Conservation (phyloP, 1,284 basidiomycete species). For the Cystobasidium sp. region DNA sequence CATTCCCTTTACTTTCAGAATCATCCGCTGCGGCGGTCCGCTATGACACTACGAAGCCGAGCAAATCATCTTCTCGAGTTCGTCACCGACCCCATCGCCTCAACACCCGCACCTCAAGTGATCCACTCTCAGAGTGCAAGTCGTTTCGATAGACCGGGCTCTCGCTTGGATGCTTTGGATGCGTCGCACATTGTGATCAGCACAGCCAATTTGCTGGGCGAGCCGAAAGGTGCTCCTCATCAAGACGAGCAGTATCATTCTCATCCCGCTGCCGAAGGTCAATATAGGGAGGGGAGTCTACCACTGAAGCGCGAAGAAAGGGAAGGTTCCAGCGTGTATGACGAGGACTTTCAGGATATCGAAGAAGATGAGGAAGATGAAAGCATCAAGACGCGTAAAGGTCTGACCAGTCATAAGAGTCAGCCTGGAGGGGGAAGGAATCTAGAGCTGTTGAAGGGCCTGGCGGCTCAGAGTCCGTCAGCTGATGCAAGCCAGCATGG, state of each 20-base stretch:
- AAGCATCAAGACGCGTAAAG: conserved; percentile 29
- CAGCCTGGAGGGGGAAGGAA: conserved; percentile 39
- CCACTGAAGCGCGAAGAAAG: conserved; percentile 7
- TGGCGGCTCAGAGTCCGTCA: conserved; percentile 27
- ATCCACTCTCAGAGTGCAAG: conserved; percentile 13
- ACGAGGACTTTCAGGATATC: conserved; percentile 45
- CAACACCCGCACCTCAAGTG: conserved; percentile 8
- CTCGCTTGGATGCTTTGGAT: conserved; percentile 37
- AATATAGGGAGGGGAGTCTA: background rate
- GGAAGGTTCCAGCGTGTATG: conserved; percentile 36
- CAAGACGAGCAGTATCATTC: background rate
- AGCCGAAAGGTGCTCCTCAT: conserved; percentile 7
- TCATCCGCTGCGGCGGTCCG: conserved; percentile 80
- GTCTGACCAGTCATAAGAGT: conserved; percentile 35
- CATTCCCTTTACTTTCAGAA: conserved; percentile 56
- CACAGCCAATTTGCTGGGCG: conserved; percentile 23
- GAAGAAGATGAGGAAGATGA: conserved; percentile 49
- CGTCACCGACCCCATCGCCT: conserved; percentile 72
- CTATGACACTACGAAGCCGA: conserved; percentile 74
- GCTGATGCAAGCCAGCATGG: background rate
- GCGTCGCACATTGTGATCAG: conserved; percentile 38
- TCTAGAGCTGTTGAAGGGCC: conserved; percentile 33
- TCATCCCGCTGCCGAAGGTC: background rate
- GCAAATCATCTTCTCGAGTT: conserved; percentile 81
- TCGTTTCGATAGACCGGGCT: conserved; percentile 14